Conservation (phyloP, 768 basidiomycete genomes). For the Crassisporium funariophilum region DNA sequence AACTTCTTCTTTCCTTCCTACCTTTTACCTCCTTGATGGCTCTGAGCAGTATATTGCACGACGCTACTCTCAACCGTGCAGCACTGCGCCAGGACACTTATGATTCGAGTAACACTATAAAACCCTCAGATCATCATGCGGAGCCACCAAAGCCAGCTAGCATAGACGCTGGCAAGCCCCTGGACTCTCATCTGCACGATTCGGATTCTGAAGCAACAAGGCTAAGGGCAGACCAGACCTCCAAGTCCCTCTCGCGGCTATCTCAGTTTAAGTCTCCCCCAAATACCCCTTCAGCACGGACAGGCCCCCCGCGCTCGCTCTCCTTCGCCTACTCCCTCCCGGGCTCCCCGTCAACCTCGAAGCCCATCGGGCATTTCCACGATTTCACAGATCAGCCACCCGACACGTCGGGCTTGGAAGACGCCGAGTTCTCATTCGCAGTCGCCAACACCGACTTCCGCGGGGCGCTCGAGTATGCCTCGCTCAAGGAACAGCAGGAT, state of each 20-base stretch:
- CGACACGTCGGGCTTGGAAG: slow-evolving; percentile 31
- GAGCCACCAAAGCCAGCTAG: too few species aligned
- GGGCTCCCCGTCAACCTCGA: slow-evolving; percentile 34
- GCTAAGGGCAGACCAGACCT: slow-evolving; percentile 15
- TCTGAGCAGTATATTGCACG: slow-evolving; percentile 23
- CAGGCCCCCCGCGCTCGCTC: slow-evolving; percentile 74
- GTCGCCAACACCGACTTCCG: slow-evolving; percentile 54
- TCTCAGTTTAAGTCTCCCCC: slow-evolving; percentile 32
- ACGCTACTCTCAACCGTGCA: slow-evolving; percentile 7
- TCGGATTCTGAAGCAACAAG: slow-evolving; percentile 7
- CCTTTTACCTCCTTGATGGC: slow-evolving; percentile 24
- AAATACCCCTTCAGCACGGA: slow-evolving; percentile 62
- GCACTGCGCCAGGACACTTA: slow-evolving; percentile 10
- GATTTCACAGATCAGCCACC: slow-evolving; percentile 28
- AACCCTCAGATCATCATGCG: slow-evolving; percentile 3
- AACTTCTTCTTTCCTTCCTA: slow-evolving; percentile 6
- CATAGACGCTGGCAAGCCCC: background rate
- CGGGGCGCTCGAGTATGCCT: slow-evolving; percentile 55
- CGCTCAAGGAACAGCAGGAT: slow-evolving; percentile 45
- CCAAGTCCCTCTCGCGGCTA: slow-evolving; percentile 20
- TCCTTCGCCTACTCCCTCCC: slow-evolving; percentile 64
- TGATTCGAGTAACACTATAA: slow-evolving; percentile 18
- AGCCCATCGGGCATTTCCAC: slow-evolving; percentile 9
- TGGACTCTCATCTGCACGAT: slow-evolving; percentile 2
- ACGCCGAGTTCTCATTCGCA: slow-evolving; percentile 36